Base-by-base conservation (phyloP, 1,284 basidiomycete species). In the Cryptococcus sp. region DNA sequence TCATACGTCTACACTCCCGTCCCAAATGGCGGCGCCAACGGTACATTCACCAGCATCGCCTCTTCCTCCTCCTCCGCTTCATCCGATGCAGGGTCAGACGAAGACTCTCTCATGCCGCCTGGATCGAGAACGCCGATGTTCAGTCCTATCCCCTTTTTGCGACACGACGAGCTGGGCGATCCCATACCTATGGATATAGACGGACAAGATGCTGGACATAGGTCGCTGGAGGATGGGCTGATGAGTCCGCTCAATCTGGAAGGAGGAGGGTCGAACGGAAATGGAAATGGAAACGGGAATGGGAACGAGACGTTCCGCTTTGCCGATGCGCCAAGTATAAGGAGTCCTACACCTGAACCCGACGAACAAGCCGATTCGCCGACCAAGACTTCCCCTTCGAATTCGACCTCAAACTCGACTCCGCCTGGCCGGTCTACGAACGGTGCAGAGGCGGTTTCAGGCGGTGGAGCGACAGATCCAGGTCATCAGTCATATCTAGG, bases 41-140 rank as follows among this genome's bases (percentile, higher is more conserved):
- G 12, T 33, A 34, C 37, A 12, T 35, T 40, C 23, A 16, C 32
- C 31, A 14, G 39, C 21, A 19, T 43, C 22, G 41, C 23, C 10
- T 54, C 55, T 14, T 52, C 56, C 12, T 74, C 79, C 12, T 77
- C 78, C n/a, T 74, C 75, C 24, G 73, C 76, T 23, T 79, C 77
- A 16, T 48, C 43, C 16, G 47, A 53, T 28, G 47, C 47, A 21
- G 52, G 48, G 6, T 50, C 50, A 37, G 53, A 47, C 38, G 49
- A 53, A 26, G 59, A 61, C 39, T 65, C 63, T 12, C 66, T 67
- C 1, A 62, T 72, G 45, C 69, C 69, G 0, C 64, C 60, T 0
- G 68, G 66, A 4, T 53, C 58, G 4, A 61, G 54, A 36, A 72
- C 70, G 21, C 73, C 73, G 16, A 64, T 73, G 61, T 75, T 74